Percentiles rank a stretch among this genome's conserved stretches.
Conservation (phyloP, 768 basidiomycete genomes). For the Lyophyllum decastes region DNA sequence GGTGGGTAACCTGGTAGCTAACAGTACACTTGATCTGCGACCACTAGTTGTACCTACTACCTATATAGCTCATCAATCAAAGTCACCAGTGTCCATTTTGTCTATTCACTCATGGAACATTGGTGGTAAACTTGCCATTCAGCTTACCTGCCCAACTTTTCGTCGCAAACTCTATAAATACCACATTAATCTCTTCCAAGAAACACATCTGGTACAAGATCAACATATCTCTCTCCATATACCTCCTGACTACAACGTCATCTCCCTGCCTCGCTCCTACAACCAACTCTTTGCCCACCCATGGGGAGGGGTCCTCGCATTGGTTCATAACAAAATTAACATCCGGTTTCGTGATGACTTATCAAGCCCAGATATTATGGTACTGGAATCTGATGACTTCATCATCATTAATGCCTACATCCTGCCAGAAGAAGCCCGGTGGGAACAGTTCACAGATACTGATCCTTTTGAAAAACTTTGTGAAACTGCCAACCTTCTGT, state of each 20-base stretch:
- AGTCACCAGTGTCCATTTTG: not conserved
- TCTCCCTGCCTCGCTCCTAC: not conserved
- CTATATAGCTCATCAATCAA: not conserved
- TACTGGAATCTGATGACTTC: not conserved
- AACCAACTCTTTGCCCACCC: not conserved
- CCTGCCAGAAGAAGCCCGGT: not conserved
- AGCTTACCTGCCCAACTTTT: not conserved
- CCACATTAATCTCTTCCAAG: not conserved
- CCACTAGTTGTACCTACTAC: not conserved
- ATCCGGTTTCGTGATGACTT: not conserved
- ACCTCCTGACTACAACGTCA: not conserved
- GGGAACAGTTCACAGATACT: not conserved
- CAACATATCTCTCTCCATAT: not conserved
- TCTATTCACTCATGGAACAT: not conserved
- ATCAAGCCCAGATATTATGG: slow-evolving; percentile 1
- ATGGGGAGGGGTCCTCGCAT: not conserved
- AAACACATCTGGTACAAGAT: not conserved
- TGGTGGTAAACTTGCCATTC: not conserved
- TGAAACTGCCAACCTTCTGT: not conserved
- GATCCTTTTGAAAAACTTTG: not conserved
- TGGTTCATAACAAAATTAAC: not conserved
- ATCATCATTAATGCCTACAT: slow-evolving; percentile 1
- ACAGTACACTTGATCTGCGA: not conserved
- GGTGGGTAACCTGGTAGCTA: not conserved
- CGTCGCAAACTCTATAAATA: not conserved